These are phyloP conservation scores for Scutellospora calospora DNA, from an alignment of 371 early-diverging fungal species.

Conservation along the genomic window DNA sequence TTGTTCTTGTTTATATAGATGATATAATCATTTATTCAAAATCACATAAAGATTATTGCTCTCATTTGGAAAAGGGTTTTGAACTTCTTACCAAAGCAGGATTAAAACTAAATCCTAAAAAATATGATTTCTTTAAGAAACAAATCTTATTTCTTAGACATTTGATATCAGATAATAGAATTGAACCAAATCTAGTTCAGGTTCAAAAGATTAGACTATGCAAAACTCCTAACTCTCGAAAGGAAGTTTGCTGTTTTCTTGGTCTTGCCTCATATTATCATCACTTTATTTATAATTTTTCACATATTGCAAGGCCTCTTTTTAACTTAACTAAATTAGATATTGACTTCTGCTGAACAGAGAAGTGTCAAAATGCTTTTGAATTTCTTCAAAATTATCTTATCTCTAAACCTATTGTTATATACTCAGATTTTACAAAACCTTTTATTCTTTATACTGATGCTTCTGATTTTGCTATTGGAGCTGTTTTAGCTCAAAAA, in stretches of 20 bases:
- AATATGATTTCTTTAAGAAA: constrained; percentile 17
- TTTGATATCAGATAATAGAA: not conserved
- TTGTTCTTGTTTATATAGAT: not conserved
- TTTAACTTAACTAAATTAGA: not conserved
- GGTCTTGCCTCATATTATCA: constrained; percentile 46
- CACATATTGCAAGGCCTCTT: not conserved
- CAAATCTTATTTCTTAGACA: not conserved
- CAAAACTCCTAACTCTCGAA: not conserved
- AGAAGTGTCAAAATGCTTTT: not conserved
- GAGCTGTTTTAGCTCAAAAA: constrained; percentile 50
- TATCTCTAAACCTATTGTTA: constrained; percentile 42
- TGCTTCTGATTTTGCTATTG: constrained; percentile 51
- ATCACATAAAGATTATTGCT: constrained; percentile 11
- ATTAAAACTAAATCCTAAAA: constrained; percentile 1
- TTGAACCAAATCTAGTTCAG: not conserved
- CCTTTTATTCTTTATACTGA: constrained; percentile 49
- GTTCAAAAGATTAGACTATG: not conserved
- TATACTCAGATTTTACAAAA: constrained; percentile 46
- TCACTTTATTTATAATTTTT: constrained; percentile 55
- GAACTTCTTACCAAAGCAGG: not conserved
- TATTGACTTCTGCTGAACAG: not conserved
- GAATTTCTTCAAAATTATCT: constrained; percentile 43
- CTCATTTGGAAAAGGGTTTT: constrained; percentile 29
- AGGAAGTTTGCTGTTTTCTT: too few species aligned
- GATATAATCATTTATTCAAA: constrained; percentile 45